Evolutionary conservation across 352 stramenopile species (phyloP), one percentile per base, ranked within the genome.

Genomic region (Phytophthora citricola): DNA sequence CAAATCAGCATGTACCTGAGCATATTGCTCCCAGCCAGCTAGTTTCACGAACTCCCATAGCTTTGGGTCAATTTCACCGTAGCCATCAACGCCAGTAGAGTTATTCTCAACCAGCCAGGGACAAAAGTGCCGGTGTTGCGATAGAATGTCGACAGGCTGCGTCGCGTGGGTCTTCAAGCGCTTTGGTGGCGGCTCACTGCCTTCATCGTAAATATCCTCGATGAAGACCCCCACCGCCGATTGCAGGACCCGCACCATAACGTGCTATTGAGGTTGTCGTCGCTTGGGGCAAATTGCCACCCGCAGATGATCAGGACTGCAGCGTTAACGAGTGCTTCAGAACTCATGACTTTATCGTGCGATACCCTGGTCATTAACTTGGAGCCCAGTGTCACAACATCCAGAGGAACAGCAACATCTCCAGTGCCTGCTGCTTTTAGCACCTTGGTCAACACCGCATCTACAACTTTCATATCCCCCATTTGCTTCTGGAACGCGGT

Each of bases 41-140:
- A 78, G 26, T 27, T 67, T 73, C 20, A 68, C 48, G 27, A 75
- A 76, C 10, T 69, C 50, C 55, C 58, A 71, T 26, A 75, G 26
- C 41, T 66, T 66, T 3, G 57, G 40, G 48, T 64, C 55, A 43
- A 66, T 67, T 31, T 75, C 63, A 10, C 59, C 53, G 14, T 70
- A 68, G 15, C 71, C 57, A 31, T 66, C 53, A 11, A 67, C 49
- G 41, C 48, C 54, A 43, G 44, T 53, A 12, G 58, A 59, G 29
- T 72, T 63, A 9, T 58, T 57, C 3, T 9, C 57, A 7, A 60
- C 29, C 31, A 90, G 59, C 83, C 81, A 90, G 14, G 83, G 81
- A 53, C 83, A 92, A 63, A 89, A 92, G 55, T 76, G 75, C 24
- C 83, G 83, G 41, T 92, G 83, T 27, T 80, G 66, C 3, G 59